Evolutionary conservation across 495 filamentous ascomycete species (phyloP), one percentile per base, ranked within the genome.

Genomic region (Hypoxylon fuscum): DNA sequence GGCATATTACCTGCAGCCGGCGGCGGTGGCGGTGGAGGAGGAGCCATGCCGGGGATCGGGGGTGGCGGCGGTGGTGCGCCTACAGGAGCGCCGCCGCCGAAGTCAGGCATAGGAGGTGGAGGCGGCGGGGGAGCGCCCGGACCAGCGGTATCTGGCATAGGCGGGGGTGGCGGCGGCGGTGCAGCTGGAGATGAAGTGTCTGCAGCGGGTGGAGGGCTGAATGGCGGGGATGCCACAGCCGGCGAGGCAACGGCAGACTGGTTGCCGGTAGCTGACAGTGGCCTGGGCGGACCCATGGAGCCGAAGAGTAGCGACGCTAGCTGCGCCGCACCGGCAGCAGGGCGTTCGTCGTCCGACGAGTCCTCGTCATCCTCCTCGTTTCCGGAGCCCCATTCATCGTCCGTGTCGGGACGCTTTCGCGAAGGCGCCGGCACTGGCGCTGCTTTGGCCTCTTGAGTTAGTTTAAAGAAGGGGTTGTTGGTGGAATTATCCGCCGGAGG

Each of bases 391-490:
- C 95, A 97, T 63, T 90, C 90, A 60, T 97, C 93, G 58, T 93
- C 90, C 14, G 72, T 71, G 38, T 80, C 77, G 14, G 67, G 62
- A 34, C 72, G 74, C 46, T 70, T 72, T 68, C 82, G 56, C 56
- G 76, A 76, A 43, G 70, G 62, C 10, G 69, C 68, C 12, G 51
- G 62, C 6, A 59, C 50, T 3, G 62, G n/a, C n/a, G n/a, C n/a
- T n/a, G n/a, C 70, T 15, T 77, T 71, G 23, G 77, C 72, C 56
- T 88, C 77, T 59, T 87, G 88, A 11, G 88, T 83, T 42, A 96
- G 80, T 42, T 93, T 90, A 75, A 95, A 92, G 85, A 98, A 98
- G n/a, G 95, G 95, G 68, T 98, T 98, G 29, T n/a, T n/a, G n/a
- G 89, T 96, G 18, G 91, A 92, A 32, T 84, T 77, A 45, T 87